Conservation (phyloP, 2,329 filamentous ascomycete genomes). For the Lasiodiplodia gonubiensis region DNA sequence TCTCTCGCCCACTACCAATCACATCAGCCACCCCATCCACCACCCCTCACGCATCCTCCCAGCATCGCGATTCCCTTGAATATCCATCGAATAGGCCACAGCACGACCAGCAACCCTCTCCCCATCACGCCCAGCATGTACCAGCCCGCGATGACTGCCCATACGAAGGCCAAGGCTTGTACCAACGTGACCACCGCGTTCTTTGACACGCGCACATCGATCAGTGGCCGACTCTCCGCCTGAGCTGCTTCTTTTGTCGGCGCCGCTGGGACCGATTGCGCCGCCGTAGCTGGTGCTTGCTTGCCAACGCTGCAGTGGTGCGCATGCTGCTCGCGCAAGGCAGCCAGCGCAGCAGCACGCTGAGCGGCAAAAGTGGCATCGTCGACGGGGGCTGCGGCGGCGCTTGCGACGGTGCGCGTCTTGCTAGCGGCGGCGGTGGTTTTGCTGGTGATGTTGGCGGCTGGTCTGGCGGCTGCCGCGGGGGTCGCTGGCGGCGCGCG, state of each 20-base stretch:
- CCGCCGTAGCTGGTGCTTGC: not conserved
- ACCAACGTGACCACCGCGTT: not conserved
- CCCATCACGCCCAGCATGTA: conserved; percentile 13
- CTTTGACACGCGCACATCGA: not conserved
- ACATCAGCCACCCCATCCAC: conserved; percentile 8
- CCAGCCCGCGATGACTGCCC: conserved; percentile 3
- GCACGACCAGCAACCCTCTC: conserved; percentile 4
- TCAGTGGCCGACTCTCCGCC: not conserved
- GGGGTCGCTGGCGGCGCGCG: not conserved
- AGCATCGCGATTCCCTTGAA: conserved; percentile 4
- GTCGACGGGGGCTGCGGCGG: not conserved
- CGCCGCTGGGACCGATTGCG: not conserved
- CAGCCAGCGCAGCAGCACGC: not conserved
- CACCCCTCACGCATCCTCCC: conserved; percentile 17
- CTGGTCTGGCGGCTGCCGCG: not conserved
- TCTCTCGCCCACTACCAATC: not conserved
- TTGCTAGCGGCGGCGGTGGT: not conserved
- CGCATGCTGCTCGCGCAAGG: not conserved
- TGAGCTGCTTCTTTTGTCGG: not conserved
- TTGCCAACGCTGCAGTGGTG: not conserved
- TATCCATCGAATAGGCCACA: conserved; percentile 10
- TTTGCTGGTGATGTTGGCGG: not conserved
- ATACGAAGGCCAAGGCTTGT: conserved; percentile 1
- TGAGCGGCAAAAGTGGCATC: not conserved
- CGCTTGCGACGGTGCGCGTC: not conserved